Conservation (phyloP, 352 stramenopile genomes). For the Phytophthora chlamydospora region DNA sequence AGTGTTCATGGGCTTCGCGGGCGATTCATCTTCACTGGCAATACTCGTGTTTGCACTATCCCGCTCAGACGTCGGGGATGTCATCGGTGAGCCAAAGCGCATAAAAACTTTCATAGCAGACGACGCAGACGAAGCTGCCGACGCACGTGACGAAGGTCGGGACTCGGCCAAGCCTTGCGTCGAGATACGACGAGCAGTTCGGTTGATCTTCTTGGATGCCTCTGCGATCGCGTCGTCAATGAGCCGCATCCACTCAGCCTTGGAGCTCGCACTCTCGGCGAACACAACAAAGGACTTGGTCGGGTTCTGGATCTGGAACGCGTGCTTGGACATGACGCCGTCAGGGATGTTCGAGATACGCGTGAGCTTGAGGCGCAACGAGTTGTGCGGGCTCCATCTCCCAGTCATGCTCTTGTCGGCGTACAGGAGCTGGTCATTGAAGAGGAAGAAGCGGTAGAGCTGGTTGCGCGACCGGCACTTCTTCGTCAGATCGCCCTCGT, state of each 20-base stretch:
- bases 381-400: conserved; percentile 88
- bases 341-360: conserved; percentile 81
- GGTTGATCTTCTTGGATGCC: conserved; percentile 77
- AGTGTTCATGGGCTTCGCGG: conserved; percentile 4
- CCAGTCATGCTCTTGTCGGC: conserved; percentile 80
- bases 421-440: conserved; percentile 88
- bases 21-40: conserved; percentile 21
- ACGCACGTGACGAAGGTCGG: conserved; percentile 1
- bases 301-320: conserved; percentile 88
- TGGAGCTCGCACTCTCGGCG: conserved; percentile 64
- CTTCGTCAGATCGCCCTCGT: conserved; percentile 95
- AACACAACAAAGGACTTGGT: conserved; percentile 88
- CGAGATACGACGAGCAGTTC: conserved; percentile 71
- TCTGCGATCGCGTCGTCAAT: conserved; percentile 81
- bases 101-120: conserved; percentile 62
- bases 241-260: conserved; percentile 83
- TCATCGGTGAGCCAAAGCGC: conserved; percentile 51
- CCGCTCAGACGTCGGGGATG: conserved; percentile 35
- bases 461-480: conserved; percentile 90
- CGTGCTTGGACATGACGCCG: conserved; percentile 71
- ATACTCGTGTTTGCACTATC: conserved; percentile 11
- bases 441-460: conserved; percentile 89
- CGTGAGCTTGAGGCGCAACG: conserved; percentile 81
- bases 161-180: conserved; percentile 33
- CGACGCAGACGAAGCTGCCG: conserved; percentile 22